Percentiles rank a stretch among this genome's conserved stretches.
These are phyloP conservation scores for Metschnikowia sp. DNA, from an alignment of 805 yeast genomes.

Conservation along the genomic window DNA sequence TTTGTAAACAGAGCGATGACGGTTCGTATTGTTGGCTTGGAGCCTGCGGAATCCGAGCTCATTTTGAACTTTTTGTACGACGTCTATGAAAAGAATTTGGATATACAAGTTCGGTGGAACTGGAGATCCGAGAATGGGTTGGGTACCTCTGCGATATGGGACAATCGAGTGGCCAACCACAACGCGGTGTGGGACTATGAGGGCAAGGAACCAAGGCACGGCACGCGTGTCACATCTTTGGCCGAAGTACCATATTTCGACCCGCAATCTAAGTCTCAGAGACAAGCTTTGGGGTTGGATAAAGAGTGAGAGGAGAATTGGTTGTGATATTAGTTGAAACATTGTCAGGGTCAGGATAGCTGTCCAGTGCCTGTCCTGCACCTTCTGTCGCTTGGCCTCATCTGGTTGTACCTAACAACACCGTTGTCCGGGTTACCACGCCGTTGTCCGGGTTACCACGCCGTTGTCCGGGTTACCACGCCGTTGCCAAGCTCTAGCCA, in stretches of 20 bases:
- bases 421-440: no score
- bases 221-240: slow-evolving; percentile 40
- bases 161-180: slow-evolving; percentile 53
- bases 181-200: slow-evolving; percentile 49
- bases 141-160: slow-evolving; percentile 56
- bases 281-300: slow-evolving; percentile 36
- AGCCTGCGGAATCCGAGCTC: slow-evolving; percentile 20
- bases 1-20: slow-evolving; percentile 25
- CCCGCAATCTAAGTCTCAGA: slow-evolving; percentile 45
- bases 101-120: slow-evolving; percentile 36
- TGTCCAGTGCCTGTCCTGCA: no score
- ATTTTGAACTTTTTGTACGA: slow-evolving; percentile 9
- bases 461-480: no score
- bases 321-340: background rate
- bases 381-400: no score
- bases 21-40: slow-evolving; percentile 24
- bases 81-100: slow-evolving; percentile 33
- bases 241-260: slow-evolving; percentile 53
- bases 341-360: no score
- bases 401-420: no score
- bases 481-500: no score
- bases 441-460: no score
- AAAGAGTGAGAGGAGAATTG: background rate
- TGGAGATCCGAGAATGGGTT: slow-evolving; percentile 22
- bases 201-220: slow-evolving; percentile 33